Conservation (phyloP, 441 rosid species). For the Syzygium syzygioides region DNA sequence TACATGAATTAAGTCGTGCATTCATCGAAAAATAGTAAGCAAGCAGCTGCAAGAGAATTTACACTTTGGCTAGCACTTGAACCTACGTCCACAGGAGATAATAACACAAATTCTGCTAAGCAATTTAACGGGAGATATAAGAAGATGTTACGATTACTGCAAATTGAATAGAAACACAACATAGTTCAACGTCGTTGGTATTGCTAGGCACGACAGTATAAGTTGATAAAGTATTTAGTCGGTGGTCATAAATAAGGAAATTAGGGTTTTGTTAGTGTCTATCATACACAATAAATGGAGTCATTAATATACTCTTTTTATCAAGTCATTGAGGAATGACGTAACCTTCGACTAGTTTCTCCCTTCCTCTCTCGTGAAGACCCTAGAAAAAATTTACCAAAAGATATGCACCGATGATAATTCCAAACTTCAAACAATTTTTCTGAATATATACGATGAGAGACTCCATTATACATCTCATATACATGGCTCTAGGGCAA, state of each 20-base stretch:
- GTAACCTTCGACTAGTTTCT: background rate
- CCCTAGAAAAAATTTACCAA: background rate
- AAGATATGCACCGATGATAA: background rate
- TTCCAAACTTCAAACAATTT: background rate
- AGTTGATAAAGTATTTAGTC: background rate
- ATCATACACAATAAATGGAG: background rate
- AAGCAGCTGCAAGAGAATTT: background rate
- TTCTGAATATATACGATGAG: background rate
- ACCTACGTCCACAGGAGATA: background rate
- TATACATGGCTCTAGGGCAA: background rate
- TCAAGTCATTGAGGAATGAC: background rate
- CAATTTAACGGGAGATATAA: background rate
- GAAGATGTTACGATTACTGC: background rate
- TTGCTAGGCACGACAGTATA: background rate
- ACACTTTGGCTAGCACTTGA: background rate
- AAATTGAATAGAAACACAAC: background rate
- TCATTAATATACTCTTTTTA: background rate
- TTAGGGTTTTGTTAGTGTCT: background rate
- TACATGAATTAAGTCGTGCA: background rate
- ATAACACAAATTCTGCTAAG: background rate
- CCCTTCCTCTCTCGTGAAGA: background rate
- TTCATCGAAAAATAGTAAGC: background rate
- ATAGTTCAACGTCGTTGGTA: background rate
- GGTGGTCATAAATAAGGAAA: background rate
- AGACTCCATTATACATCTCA: background rate